These are phyloP conservation scores for Trametes gibbosa DNA, from an alignment of 768 basidiomycete species.

Conservation along the genomic window DNA sequence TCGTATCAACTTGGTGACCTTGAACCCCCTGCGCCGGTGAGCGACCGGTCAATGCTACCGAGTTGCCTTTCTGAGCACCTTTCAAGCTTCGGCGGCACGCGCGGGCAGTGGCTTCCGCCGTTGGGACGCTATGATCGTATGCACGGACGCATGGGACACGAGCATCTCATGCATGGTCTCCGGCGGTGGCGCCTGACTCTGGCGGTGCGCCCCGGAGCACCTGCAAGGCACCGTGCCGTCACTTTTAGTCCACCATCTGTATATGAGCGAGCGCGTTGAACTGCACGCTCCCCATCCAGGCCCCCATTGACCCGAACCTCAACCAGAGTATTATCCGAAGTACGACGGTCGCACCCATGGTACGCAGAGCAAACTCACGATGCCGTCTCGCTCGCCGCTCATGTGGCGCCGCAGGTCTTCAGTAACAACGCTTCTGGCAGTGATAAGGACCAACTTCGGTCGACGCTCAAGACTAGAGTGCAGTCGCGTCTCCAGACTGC, in stretches of 20 bases:
- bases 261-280: conserved; percentile 18
- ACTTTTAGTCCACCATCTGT: conserved; percentile 8
- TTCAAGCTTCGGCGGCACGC: conserved; percentile 3
- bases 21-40: conserved; percentile 4
- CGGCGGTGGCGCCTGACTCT: conserved; percentile 5
- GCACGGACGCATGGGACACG: background rate
- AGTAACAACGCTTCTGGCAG: conserved; percentile 10
- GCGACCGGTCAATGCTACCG: background rate
- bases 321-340: conserved; percentile 27
- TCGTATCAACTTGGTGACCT: conserved; percentile 4
- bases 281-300: conserved; percentile 14
- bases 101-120: background rate
- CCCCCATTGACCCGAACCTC: conserved; percentile 28
- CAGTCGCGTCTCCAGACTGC: conserved; percentile 21
- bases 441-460: conserved; percentile 24
- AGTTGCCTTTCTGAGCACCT: conserved; percentile 7
- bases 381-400: conserved; percentile 7
- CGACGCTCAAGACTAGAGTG: conserved; percentile 23
- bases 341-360: conserved; percentile 17
- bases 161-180: background rate
- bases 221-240: conserved; percentile 17
- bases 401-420: conserved; percentile 14
- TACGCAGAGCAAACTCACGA: conserved; percentile 3
- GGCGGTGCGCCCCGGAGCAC: conserved; percentile 14
- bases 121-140: background rate